A percentile compares a stretch with the other conserved stretches of the same genome.
Conservation (phyloP, 306 rosid genomes). For the Purshia tridentata region DNA sequence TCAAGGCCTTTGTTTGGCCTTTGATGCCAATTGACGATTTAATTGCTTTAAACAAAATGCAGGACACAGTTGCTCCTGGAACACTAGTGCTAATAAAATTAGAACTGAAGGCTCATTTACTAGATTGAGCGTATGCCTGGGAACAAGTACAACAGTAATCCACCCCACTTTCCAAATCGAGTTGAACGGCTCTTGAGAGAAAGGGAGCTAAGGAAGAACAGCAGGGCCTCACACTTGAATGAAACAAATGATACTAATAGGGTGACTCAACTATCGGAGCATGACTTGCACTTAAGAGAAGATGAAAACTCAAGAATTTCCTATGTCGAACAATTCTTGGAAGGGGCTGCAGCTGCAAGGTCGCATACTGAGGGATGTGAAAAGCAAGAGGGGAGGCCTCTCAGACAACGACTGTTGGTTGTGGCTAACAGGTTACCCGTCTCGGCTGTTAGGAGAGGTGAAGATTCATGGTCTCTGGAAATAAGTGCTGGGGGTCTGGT, state of each 20-base stretch:
- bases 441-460: constrained; percentile 79
- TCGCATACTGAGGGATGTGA: constrained; percentile 39
- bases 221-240: constrained; percentile 40
- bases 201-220: constrained; percentile 57
- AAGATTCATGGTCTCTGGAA: constrained; percentile 84
- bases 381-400: constrained; percentile 41
- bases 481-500: constrained; percentile 90
- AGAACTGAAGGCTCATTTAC: constrained; percentile 42
- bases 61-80: constrained; percentile 44
- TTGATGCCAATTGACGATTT: constrained; percentile 15
- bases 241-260: constrained; percentile 47
- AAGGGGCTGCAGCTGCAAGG: constrained; percentile 45
- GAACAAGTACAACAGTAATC: constrained; percentile 53
- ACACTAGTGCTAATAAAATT: constrained; percentile 31
- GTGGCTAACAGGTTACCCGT: constrained; percentile 93
- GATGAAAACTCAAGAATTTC: constrained; percentile 44
- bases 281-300: constrained; percentile 47
- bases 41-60: constrained; percentile 35
- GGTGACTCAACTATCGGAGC: constrained; percentile 46
- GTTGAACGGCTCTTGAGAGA: constrained; percentile 62
- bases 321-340: constrained; percentile 36
- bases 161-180: constrained; percentile 46
- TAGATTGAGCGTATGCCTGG: constrained; percentile 75
- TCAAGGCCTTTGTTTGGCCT: constrained; percentile 22
- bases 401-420: constrained; percentile 74